Percentiles rank a stretch among this genome's conserved stretches.
Conservation (phyloP, 1,139 yeast genomes). For the Nadsonia starkeyi-henricii region DNA sequence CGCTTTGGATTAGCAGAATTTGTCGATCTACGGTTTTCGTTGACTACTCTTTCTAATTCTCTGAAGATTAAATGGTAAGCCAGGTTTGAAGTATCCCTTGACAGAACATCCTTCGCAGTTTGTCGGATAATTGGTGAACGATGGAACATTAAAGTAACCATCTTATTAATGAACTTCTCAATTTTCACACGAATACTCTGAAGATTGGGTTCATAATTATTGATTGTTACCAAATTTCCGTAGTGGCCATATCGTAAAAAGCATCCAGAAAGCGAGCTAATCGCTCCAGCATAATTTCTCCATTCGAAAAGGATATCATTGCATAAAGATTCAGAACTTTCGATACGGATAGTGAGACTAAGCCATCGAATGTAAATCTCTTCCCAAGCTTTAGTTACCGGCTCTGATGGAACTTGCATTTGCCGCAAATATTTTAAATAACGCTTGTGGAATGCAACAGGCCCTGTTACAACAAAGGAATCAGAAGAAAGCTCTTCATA, state of each 20-base stretch:
- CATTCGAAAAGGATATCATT: constrained; percentile 14
- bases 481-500: constrained; percentile 43
- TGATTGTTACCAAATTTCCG: neutral
- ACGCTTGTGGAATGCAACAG: constrained; percentile 63
- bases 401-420: constrained; percentile 43
- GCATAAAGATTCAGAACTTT: constrained; percentile 5
- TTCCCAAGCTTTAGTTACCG: constrained; percentile 49
- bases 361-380: constrained; percentile 37
- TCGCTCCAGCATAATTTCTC: constrained; percentile 31
- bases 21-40: constrained; percentile 12
- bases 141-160: constrained; percentile 14
- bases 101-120: constrained; percentile 34
- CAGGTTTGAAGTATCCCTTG: constrained; percentile 32
- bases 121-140: constrained; percentile 25
- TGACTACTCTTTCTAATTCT: constrained; percentile 17
- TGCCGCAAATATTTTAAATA: constrained; percentile 40
- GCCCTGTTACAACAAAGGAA: constrained; percentile 52
- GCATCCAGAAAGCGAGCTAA: constrained; percentile 27
- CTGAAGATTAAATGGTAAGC: constrained; percentile 28
- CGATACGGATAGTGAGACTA: constrained; percentile 24
- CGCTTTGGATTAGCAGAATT: constrained; percentile 10
- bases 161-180: constrained; percentile 14
- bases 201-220: constrained; percentile 8
- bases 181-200: constrained; percentile 16
- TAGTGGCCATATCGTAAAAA: constrained; percentile 12